phyloP scores from a whole-genome alignment of 495 filamentous ascomycete species.

The Annulohypoxylon stygium region DNA sequence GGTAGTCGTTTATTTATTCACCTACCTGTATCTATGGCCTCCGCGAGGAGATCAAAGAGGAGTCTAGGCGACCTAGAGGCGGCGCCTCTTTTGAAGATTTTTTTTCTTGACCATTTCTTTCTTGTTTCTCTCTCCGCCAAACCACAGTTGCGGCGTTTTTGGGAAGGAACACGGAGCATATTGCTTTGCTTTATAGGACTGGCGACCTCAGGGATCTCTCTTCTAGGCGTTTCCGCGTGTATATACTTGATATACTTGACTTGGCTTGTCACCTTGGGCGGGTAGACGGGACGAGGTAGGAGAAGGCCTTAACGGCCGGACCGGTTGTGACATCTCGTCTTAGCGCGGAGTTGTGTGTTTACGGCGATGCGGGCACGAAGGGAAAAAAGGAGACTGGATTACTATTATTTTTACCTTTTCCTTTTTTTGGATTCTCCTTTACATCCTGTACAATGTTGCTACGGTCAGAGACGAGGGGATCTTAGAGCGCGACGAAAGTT shows the following conservation, averaged over 20 bases:
- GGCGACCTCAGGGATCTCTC: conserved; percentile 7
- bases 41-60: conserved; percentile 11
- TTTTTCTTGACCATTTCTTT: conserved; percentile 3
- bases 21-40: conserved; percentile 11
- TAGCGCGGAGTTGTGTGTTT: conserved; percentile 41
- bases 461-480: background rate
- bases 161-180: conserved; percentile 5
- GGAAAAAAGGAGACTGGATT: conserved; percentile 32
- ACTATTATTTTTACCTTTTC: background rate
- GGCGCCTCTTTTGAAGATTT: conserved; percentile 16
- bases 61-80: conserved; percentile 26
- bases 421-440: conserved; percentile 9
- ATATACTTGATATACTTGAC: background rate
- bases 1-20: background rate
- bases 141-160: conserved; percentile 25
- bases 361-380: conserved; percentile 6
- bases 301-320: background rate
- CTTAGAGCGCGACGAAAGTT: conserved; percentile 13
- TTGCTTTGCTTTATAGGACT: conserved; percentile 22
- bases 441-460: background rate
- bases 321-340: conserved; percentile 26
- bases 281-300: conserved; percentile 22
- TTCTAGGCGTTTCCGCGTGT: conserved; percentile 30
- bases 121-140: background rate
- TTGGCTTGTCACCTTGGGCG: conserved; percentile 22